Evolutionary conservation across 176 grass and related monocot genomes (phyloP), one percentile per base, ranked within the genome.

Genomic region (Pontederia crassipes): DNA sequence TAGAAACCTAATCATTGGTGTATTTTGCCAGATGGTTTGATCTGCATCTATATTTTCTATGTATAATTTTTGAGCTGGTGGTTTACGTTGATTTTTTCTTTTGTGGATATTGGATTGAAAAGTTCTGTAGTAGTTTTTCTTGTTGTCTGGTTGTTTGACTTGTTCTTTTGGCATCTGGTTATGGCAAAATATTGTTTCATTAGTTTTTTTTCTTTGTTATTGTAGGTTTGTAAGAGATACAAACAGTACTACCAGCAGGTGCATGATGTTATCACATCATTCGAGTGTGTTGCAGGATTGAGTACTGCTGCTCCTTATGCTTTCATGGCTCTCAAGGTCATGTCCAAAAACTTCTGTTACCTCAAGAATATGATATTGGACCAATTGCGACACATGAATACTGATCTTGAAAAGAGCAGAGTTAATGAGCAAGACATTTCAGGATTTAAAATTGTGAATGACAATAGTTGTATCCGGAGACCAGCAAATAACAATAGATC

Each of bases 161-260:
- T 40, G 4, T 40, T 40, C 6, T 40, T 40, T 40, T 40, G 32
- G 20, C 6, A 40, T 40, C 32, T 4, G 32, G 14, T 16, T 54
- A 15, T 12, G 12, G 14, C 13, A 54, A 15, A 12, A 15, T 12
- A 54, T 54, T 16, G 12, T 54, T 16, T 54, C 12, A 9, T 59
- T 11, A 12, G 57, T 59, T 64, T 0, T 2, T 18, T 48, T 18
- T 48, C 27, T 40, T 48, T 12, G 18, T 18, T 8, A 48, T 8
- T 49, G 29, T 24, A 64, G 62, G 46, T 64, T 10, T 49, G 49
- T 17, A 50, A 11, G 26, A 49, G 46, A 48, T 64, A 64, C 62
- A 64, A 64, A 12, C 62, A 64, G 49, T 64, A 64, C 46, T 13
- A 64, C 24, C 62, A 64, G 10, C 62, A 64, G 62, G 46, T 64